phyloP scores from a whole-genome alignment of 2,329 filamentous ascomycete species.

The Fusarium mangiferae region DNA sequence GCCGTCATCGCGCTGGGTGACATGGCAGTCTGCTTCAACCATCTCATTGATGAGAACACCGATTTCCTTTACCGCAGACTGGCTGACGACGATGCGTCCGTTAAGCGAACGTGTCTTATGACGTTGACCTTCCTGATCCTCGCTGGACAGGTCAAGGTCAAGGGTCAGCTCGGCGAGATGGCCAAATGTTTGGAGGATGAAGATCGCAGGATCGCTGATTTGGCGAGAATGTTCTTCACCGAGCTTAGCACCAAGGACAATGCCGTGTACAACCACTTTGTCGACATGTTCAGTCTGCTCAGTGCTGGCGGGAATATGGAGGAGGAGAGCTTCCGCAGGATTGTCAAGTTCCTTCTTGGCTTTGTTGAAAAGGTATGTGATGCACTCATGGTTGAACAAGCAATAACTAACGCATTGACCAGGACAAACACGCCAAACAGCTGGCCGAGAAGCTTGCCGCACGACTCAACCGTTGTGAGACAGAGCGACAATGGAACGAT shows the following conservation, averaged over 20 bases:
- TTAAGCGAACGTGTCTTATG: conserved; percentile 98
- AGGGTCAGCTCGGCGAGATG: conserved; percentile 98
- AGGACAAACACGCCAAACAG: conserved; percentile 98
- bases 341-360: conserved; percentile 91
- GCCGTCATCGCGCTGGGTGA: conserved; percentile 96
- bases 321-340: conserved; percentile 85
- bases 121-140: conserved; percentile 97
- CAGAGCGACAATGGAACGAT: conserved; percentile 96
- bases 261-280: conserved; percentile 98
- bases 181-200: conserved; percentile 97
- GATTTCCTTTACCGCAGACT: conserved; percentile 96
- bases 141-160: conserved; percentile 98
- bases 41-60: conserved; percentile 98
- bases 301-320: conserved; percentile 83
- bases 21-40: conserved; percentile 99
- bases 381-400: not conserved
- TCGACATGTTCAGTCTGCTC: conserved; percentile 96
- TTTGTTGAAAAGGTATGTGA: conserved; percentile 93
- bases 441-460: conserved; percentile 92
- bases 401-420: conserved; percentile 28
- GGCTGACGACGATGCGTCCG: conserved; percentile 86
- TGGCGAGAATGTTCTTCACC: conserved; percentile 98
- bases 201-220: conserved; percentile 93
- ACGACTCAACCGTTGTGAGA: conserved; percentile 85
- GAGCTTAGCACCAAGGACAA: conserved; percentile 98